These are phyloP conservation scores for Fomes fomentarius DNA, from an alignment of 1,284 basidiomycete species.

Conservation along the genomic window DNA sequence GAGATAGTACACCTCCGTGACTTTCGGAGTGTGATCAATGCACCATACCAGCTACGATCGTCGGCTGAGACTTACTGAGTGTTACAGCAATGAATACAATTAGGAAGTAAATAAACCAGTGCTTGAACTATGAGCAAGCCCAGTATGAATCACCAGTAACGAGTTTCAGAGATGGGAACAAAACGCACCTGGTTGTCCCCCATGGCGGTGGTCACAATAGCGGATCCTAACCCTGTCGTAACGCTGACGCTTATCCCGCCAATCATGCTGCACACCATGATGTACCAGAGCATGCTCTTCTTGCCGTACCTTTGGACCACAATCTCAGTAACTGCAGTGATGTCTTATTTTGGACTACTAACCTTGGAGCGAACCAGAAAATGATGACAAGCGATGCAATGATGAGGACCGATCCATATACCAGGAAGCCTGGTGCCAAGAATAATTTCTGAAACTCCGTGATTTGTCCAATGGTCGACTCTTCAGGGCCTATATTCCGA, in stretches of 20 bases:
- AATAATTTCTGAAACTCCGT: conserved; percentile 82
- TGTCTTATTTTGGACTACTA: too few species aligned
- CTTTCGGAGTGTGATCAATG: conserved; percentile 38
- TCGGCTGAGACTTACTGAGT: conserved; percentile 52
- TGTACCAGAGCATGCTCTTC: conserved; percentile 96
- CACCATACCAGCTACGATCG: background rate
- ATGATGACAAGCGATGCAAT: conserved; percentile 66
- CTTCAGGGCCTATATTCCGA: conserved; percentile 66
- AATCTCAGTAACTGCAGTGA: background rate
- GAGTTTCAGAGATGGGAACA: too few species aligned
- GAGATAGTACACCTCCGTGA: conserved; percentile 94
- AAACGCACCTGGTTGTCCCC: conserved; percentile 82
- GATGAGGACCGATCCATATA: conserved; percentile 73
- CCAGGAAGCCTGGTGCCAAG: conserved; percentile 85
- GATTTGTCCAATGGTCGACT: conserved; percentile 83
- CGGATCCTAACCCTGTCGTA: conserved; percentile 90
- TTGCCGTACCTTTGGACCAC: conserved; percentile 77
- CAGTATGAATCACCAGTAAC: background rate
- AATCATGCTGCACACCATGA: conserved; percentile 93
- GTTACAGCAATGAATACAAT: conserved; percentile 87
- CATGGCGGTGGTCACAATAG: conserved; percentile 86
- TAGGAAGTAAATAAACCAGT: conserved; percentile 89
- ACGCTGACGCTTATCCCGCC: conserved; percentile 97
- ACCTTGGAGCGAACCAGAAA: conserved; percentile 82
- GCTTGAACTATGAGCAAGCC: conserved; percentile 55